phyloP scores from a whole-genome alignment of 768 basidiomycete genomes.

The Pleurotus salmoneostramineus region DNA sequence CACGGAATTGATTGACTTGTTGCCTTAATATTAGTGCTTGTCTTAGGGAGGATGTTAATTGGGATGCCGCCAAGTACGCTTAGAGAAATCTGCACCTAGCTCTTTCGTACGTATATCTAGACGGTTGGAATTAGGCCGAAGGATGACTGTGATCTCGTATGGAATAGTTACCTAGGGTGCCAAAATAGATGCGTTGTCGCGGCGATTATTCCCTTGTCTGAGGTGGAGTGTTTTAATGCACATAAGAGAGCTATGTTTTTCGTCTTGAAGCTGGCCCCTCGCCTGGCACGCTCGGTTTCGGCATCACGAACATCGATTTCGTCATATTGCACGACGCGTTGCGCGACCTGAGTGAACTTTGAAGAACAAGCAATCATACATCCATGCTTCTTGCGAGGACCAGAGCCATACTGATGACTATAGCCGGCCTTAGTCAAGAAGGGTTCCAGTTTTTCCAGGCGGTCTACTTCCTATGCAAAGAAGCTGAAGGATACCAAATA shows the following conservation, averaged over 20 bases:
- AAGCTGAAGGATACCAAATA: conserved; percentile 2
- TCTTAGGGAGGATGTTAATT: conserved; percentile 29
- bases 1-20: conserved; percentile 54
- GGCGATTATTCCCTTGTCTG: conserved; percentile 58
- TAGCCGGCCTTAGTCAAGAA: conserved; percentile 64
- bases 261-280: conserved; percentile 63
- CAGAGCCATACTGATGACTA: conserved; percentile 58
- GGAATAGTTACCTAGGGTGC: conserved; percentile 71
- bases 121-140: no score
- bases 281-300: conserved; percentile 28
- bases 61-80: not conserved
- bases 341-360: conserved; percentile 41
- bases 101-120: conserved; percentile 81
- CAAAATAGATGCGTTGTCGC: conserved; percentile 95
- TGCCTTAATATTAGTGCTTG: conserved; percentile 76
- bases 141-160: not conserved
- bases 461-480: conserved; percentile 75
- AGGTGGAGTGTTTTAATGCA: conserved; percentile 47
- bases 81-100: conserved; percentile 44
- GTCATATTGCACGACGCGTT: conserved; percentile 66
- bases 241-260: conserved; percentile 80
- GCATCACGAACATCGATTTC: conserved; percentile 45
- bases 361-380: conserved; percentile 76
- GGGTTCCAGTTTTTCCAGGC: conserved; percentile 69
- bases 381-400: conserved; percentile 79